Evolutionary conservation across 306 rosid species (phyloP).

Genomic region (Medicago lupulina): DNA sequence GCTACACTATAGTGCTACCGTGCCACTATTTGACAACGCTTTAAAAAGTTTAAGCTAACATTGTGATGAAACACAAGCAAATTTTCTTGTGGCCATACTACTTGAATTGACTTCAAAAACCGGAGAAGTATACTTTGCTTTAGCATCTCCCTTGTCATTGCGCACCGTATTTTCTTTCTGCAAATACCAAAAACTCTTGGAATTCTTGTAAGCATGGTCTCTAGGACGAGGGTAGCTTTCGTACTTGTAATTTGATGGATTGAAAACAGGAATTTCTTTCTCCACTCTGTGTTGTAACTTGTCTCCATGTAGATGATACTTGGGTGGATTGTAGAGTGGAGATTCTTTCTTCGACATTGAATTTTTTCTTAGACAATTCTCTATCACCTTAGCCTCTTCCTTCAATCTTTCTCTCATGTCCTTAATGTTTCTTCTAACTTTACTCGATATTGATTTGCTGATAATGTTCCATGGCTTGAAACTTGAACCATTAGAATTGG

Average conservation of each 20-base stretch:
- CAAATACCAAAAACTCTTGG: conserved; percentile 55
- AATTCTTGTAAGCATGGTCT: conserved; percentile 46
- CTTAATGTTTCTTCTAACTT: conserved; percentile 52
- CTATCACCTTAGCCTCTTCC: conserved; percentile 85
- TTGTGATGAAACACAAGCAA: conserved; percentile 56
- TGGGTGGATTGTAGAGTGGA: neutral
- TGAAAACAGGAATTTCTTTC: conserved; percentile 78
- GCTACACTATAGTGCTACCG: neutral
- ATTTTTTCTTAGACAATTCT: conserved; percentile 66
- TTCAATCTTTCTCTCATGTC: conserved; percentile 70
- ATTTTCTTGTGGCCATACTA: conserved; percentile 54
- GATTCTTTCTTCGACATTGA: conserved; percentile 57
- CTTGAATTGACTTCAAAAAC: conserved; percentile 67
- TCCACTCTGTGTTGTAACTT: conserved; percentile 30
- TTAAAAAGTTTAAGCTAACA: conserved; percentile 14
- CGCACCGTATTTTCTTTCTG: conserved; percentile 47
- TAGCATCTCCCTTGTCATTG: conserved; percentile 42
- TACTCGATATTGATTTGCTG: conserved; percentile 52
- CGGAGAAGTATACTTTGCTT: conserved; percentile 55
- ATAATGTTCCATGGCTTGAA: conserved; percentile 44
- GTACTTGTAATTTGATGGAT: conserved; percentile 68
- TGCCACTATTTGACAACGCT: neutral
- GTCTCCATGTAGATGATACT: conserved; percentile 32
- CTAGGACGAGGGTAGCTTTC: conserved; percentile 80
- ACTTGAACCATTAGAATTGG: conserved; percentile 46